Evolutionary conservation across 2,329 filamentous ascomycete genomes (phyloP).

Genomic region (Xylaria hypoxylon): DNA sequence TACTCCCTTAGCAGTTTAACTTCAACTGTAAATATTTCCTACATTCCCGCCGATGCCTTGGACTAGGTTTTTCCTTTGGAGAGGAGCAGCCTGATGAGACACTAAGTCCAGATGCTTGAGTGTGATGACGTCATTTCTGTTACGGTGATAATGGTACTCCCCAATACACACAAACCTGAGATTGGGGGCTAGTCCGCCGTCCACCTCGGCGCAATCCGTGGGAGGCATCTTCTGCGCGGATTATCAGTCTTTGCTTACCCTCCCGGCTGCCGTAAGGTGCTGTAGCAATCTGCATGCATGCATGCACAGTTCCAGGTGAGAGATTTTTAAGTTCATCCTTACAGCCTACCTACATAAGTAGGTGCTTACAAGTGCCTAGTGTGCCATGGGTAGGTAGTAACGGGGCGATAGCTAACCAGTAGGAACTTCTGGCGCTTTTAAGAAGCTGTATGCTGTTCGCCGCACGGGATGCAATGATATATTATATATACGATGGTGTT

Average conservation of each 20-base stretch:
- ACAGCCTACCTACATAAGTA: background rate
- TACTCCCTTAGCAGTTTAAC: too few relatives aligned
- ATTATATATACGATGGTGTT: too few relatives aligned
- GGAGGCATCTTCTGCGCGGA: constrained; percentile 22
- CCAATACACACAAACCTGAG: background rate
- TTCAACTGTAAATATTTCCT: background rate
- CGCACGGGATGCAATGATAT: background rate
- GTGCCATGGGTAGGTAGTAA: constrained; percentile 16
- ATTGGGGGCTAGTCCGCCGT: constrained; percentile 2
- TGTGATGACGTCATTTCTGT: constrained; percentile 24
- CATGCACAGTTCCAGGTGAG: constrained; percentile 25
- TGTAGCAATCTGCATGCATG: constrained; percentile 28
- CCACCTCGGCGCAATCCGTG: background rate
- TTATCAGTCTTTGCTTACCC: constrained; percentile 19
- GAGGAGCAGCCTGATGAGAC: background rate
- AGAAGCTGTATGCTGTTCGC: background rate
- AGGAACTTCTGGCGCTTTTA: constrained; percentile 7
- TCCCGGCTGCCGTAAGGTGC: constrained; percentile 14
- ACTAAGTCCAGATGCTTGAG: background rate
- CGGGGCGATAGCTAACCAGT: constrained; percentile 9
- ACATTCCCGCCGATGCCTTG: background rate
- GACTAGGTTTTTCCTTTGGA: background rate
- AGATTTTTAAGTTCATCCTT: constrained; percentile 37
- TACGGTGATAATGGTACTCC: background rate
- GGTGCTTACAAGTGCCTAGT: background rate